These are phyloP conservation scores for Colletotrichum limetticola DNA, from an alignment of 2,329 filamentous ascomycete genomes.

Conservation along the genomic window DNA sequence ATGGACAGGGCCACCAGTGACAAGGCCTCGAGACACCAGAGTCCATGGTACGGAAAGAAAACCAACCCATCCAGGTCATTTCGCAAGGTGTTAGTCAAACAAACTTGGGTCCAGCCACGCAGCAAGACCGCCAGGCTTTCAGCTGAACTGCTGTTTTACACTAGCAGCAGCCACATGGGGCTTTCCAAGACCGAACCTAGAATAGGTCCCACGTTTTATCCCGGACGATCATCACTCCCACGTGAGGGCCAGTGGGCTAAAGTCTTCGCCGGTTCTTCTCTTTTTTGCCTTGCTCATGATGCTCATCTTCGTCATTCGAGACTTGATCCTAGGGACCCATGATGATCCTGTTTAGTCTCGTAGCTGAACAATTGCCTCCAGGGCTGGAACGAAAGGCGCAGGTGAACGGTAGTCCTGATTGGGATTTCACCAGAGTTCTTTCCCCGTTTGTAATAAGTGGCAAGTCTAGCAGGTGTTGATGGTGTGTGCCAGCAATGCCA, in stretches of 20 bases:
- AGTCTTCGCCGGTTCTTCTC: not conserved
- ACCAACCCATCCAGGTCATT: not conserved
- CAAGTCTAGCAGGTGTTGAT: not conserved
- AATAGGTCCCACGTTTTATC: constrained; percentile 27
- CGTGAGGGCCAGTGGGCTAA: constrained; percentile 14
- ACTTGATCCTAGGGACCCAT: not conserved
- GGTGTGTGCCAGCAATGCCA: not conserved
- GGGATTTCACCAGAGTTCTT: not conserved
- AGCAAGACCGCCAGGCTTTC: not conserved
- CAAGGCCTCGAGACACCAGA: not conserved
- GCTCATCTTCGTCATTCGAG: not conserved
- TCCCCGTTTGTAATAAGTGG: not conserved
- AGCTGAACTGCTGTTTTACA: not conserved
- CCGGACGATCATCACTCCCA: constrained; percentile 14
- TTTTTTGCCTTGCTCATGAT: not conserved
- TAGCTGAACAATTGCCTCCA: not conserved
- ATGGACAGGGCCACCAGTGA: not conserved
- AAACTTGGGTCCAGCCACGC: not conserved
- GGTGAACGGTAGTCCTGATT: not conserved
- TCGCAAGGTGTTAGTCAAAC: not conserved
- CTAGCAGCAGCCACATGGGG: not conserved
- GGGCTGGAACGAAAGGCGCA: not conserved
- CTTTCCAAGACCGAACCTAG: not conserved
- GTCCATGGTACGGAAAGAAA: not conserved
- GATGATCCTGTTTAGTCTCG: not conserved